These are phyloP conservation scores for Pedinophyceae sp. DNA, from an alignment of 139 green algal species.

Conservation along the genomic window DNA sequence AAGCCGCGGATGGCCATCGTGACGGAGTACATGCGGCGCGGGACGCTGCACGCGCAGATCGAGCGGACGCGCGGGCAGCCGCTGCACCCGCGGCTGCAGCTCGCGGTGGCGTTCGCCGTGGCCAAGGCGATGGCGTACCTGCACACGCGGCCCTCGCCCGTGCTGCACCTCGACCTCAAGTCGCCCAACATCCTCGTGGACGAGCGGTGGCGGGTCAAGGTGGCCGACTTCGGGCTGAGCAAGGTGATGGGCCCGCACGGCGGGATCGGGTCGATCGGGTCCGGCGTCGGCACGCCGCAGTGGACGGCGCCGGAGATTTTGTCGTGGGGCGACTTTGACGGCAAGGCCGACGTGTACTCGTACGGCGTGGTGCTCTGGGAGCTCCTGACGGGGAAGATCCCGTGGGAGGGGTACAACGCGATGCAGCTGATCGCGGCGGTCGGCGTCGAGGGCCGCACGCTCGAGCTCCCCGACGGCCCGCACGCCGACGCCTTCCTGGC, in stretches of 20 bases:
- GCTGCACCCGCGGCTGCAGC: conserved; percentile 19
- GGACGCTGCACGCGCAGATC: conserved; percentile 15
- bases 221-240: conserved; percentile 52
- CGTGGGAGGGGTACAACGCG: conserved; percentile 4
- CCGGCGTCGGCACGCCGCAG: conserved; percentile 22
- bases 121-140: conserved; percentile 60
- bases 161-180: conserved; percentile 74
- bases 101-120: conserved; percentile 31
- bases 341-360: conserved; percentile 30
- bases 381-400: too few relatives aligned
- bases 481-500: too few relatives aligned
- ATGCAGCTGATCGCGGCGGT: conserved; percentile 1
- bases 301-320: conserved; percentile 72
- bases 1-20: conserved; percentile 26
- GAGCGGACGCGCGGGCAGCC: conserved; percentile 2
- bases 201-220: conserved; percentile 45
- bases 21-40: conserved; percentile 20
- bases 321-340: conserved; percentile 12
- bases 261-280: not conserved
- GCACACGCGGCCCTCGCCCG: conserved; percentile 51
- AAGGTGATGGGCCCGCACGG: conserved; percentile 13
- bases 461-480: too few relatives aligned
- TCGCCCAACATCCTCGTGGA: conserved; percentile 61
- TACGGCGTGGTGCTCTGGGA: conserved; percentile 34
- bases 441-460: too few relatives aligned